Percentiles rank a stretch among this genome's conserved stretches.
Conservation (phyloP, 345 rosid species). For the Psidium friedrichsthalianum region DNA sequence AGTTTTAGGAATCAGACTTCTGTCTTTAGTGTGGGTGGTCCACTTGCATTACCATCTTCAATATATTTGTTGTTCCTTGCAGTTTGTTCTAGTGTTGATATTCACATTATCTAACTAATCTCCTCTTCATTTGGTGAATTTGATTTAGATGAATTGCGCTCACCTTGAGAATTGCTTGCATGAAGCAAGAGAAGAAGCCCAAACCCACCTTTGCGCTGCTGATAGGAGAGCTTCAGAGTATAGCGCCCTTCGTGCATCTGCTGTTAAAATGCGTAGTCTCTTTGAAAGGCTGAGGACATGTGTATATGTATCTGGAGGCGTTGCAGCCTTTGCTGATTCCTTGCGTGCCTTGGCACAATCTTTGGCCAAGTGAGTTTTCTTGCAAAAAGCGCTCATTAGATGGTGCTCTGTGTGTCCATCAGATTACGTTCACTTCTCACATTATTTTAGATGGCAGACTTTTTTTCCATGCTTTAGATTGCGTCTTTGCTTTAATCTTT, state of each 20-base stretch:
- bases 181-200: constrained; percentile 98
- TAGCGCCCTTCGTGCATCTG: constrained; percentile 67
- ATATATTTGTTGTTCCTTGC: background rate
- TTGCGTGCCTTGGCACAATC: constrained; percentile 76
- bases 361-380: constrained; percentile 63
- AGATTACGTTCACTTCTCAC: background rate
- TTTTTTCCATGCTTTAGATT: background rate
- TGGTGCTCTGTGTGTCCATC: background rate
- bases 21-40: background rate
- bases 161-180: constrained; percentile 96
- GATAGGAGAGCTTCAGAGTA: constrained; percentile 86
- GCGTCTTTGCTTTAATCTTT: background rate
- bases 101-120: background rate
- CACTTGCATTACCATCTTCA: background rate
- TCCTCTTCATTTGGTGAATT: background rate
- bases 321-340: constrained; percentile 70
- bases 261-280: constrained; percentile 75
- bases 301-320: constrained; percentile 52
- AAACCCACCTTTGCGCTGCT: constrained; percentile 91
- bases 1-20: background rate
- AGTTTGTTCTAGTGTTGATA: background rate
- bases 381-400: background rate
- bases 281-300: constrained; percentile 71
- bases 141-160: constrained; percentile 86
- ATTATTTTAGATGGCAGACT: background rate